Evolutionary conservation across 1,139 yeast species (phyloP).

Genomic region (Saccharomycopsis hybrid): DNA sequence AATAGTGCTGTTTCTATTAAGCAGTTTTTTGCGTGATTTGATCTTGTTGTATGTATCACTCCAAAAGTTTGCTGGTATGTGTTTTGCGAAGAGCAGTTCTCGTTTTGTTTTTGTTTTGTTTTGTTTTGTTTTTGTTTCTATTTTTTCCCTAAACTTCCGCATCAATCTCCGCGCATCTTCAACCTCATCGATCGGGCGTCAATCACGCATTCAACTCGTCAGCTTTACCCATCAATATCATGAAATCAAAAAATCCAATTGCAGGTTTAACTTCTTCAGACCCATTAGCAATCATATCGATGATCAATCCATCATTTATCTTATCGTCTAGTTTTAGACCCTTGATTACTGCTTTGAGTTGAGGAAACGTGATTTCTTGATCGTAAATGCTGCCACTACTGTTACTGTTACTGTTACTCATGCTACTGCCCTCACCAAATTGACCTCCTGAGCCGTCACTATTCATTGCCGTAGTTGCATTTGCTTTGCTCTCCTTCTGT

Average conservation of each 20-base stretch:
- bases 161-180: neutral
- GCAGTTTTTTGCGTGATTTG: no score
- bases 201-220: no score
- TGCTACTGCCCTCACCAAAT: no score
- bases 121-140: no score
- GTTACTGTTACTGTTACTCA: neutral
- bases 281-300: constrained; percentile 40
- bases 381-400: constrained; percentile 20
- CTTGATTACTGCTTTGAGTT: constrained; percentile 31
- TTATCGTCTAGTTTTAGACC: constrained; percentile 27
- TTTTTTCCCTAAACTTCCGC: neutral
- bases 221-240: constrained; percentile 11
- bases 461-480: neutral
- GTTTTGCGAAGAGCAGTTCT: no score
- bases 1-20: no score
- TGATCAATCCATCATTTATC: constrained; percentile 28
- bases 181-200: constrained; percentile 6
- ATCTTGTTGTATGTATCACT: no score
- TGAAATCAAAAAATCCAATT: constrained; percentile 16
- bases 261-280: constrained; percentile 25
- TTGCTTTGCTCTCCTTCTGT: neutral
- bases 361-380: constrained; percentile 29
- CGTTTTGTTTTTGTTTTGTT: no score
- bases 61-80: no score
- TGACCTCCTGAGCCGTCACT: neutral